Percentiles rank a stretch among this genome's conserved stretches.
Conservation (phyloP, 2,329 filamentous ascomycete genomes). For the Xylariaceae sp. region DNA sequence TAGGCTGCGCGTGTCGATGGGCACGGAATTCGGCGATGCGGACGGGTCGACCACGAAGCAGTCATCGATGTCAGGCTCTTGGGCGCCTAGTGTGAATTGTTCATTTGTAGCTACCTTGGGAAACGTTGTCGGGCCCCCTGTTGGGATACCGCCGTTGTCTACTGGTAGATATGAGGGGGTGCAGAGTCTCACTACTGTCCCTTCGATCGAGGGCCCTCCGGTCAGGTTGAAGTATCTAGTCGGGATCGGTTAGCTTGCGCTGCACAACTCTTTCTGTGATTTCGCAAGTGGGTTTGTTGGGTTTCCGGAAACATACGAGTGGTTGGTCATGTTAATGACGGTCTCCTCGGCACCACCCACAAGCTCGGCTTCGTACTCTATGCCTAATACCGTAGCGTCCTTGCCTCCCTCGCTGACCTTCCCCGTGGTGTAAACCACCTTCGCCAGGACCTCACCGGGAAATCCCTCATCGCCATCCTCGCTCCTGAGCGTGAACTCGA, state of each 20-base stretch:
- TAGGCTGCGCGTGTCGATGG: constrained; percentile 68
- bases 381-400: constrained; percentile 74
- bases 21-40: constrained; percentile 62
- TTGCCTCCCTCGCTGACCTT: constrained; percentile 68
- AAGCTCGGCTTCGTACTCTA: constrained; percentile 90
- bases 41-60: constrained; percentile 78
- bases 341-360: constrained; percentile 85
- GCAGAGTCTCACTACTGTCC: constrained; percentile 70
- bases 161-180: constrained; percentile 74
- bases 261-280: neutral
- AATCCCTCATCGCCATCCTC: constrained; percentile 87
- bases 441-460: constrained; percentile 81
- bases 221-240: constrained; percentile 70
- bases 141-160: constrained; percentile 77
- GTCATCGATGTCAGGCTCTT: constrained; percentile 82
- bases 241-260: neutral
- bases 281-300: neutral
- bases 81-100: constrained; percentile 74
- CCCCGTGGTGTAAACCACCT: constrained; percentile 78
- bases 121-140: constrained; percentile 68
- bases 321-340: constrained; percentile 91
- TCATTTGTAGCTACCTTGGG: constrained; percentile 69
- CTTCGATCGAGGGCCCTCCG: constrained; percentile 58
- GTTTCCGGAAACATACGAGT: constrained; percentile 67
- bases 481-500: constrained; percentile 71